Conservation (phyloP, 2,329 filamentous ascomycete genomes). For the Nannizziopsis arthrosporioides region DNA sequence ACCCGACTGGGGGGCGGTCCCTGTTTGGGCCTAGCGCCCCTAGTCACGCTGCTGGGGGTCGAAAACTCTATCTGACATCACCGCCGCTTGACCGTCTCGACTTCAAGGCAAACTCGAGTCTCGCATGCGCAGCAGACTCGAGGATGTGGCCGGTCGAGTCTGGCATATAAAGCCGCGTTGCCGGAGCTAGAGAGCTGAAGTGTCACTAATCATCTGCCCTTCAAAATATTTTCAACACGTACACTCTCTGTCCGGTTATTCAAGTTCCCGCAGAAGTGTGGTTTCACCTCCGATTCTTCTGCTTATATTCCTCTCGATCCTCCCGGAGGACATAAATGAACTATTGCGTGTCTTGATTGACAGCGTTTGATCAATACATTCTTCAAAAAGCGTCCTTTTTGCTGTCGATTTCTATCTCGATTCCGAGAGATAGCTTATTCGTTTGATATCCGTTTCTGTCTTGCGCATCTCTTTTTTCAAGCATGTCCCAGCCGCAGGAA, state of each 20-base stretch:
- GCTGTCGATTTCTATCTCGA: constrained; percentile 3
- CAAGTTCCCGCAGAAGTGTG: not conserved
- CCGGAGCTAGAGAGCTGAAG: no score
- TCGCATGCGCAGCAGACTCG: no score
- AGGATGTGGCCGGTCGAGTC: no score
- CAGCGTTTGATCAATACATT: constrained; percentile 9
- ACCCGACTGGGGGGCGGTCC: not conserved
- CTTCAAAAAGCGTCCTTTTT: not conserved
- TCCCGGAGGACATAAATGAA: not conserved
- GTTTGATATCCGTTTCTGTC: constrained; percentile 9
- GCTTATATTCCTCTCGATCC: not conserved
- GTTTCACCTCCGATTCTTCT: not conserved
- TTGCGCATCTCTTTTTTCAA: constrained; percentile 7
- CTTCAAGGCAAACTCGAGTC: no score
- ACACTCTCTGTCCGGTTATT: not conserved
- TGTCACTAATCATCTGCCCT: no score
- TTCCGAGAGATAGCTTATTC: constrained; percentile 9
- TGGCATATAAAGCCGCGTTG: no score
- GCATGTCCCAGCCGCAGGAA: constrained; percentile 32
- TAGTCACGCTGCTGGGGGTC: not conserved
- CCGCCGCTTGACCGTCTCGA: no score
- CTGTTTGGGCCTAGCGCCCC: constrained; percentile 1
- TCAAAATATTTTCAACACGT: no score
- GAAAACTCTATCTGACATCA: constrained; percentile 1
- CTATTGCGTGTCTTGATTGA: constrained; percentile 9